Evolutionary conservation across 306 rosid species (phyloP).

Genomic region (Casuarina equisetifolia): DNA sequence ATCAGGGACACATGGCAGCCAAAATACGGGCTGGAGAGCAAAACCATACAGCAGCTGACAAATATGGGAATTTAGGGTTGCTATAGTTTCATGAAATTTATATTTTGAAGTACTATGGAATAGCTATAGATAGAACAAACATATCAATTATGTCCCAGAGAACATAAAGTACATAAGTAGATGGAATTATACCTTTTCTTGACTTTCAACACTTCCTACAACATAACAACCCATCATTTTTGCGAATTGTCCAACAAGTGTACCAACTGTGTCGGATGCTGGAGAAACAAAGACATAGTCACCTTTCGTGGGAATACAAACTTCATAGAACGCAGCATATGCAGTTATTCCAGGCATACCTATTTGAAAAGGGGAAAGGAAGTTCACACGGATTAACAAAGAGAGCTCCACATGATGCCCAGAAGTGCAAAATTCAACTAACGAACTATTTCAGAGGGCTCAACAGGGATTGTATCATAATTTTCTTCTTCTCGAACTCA

Average conservation of each 20-base stretch:
- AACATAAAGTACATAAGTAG: not conserved
- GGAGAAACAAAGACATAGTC: constrained; percentile 21
- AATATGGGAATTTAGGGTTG: no score
- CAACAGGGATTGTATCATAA: not conserved
- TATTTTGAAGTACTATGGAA: not conserved
- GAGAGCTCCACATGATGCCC: not conserved
- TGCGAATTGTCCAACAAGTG: constrained; percentile 17
- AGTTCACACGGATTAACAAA: no score
- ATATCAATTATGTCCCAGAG: not conserved
- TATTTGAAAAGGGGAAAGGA: not conserved
- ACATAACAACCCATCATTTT: constrained; percentile 1
- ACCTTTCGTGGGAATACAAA: constrained; percentile 22
- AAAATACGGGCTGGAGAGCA: not conserved
- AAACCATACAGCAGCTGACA: not conserved
- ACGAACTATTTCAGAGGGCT: no score
- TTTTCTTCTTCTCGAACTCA: not conserved
- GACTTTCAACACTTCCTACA: constrained; percentile 9
- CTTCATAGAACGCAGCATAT: constrained; percentile 14
- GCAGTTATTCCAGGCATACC: constrained; percentile 30
- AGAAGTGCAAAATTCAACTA: not conserved
- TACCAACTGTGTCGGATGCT: constrained; percentile 11
- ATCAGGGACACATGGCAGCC: not conserved
- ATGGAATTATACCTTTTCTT: not conserved
- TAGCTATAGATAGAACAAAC: not conserved
- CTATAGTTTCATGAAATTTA: not conserved